These are phyloP conservation scores for Cladophialophora carrionii DNA, from an alignment of 2,329 filamentous ascomycete species.

Conservation along the genomic window DNA sequence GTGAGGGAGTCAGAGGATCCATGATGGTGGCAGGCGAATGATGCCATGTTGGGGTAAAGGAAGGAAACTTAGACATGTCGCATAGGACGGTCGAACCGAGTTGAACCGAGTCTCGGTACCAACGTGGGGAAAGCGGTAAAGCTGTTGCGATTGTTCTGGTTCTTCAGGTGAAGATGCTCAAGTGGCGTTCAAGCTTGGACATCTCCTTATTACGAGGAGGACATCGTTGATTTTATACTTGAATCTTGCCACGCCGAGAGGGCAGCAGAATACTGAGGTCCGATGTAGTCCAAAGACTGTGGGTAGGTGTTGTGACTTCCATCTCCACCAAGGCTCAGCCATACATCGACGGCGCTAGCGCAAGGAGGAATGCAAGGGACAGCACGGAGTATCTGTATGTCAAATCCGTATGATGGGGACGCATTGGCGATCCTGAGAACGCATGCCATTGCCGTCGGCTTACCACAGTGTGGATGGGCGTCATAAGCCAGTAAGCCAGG, in stretches of 20 bases:
- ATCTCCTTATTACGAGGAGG: not conserved
- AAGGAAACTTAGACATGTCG: conserved; percentile 14
- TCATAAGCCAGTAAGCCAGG: conserved; percentile 5
- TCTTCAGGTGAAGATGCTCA: not conserved
- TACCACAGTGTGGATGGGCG: conserved; percentile 4
- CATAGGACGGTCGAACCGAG: not conserved
- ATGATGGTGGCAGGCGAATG: conserved; percentile 5
- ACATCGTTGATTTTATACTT: not conserved
- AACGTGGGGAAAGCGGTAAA: not conserved
- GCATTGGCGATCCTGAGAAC: not conserved
- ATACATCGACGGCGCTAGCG: not conserved
- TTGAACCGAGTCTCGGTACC: not conserved
- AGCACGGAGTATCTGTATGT: not conserved
- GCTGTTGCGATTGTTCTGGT: not conserved
- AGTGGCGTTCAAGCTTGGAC: not conserved
- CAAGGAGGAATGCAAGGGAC: not conserved
- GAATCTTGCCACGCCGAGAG: not conserved
- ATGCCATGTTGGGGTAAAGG: conserved; percentile 19
- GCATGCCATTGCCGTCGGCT: not conserved
- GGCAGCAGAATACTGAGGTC: not conserved
- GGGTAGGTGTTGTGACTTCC: not conserved
- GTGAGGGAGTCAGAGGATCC: not conserved
- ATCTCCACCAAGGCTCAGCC: not conserved
- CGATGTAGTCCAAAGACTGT: not conserved
- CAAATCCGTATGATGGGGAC: not conserved